Percentiles rank a stretch among this genome's conserved stretches.
Conservation (phyloP, 495 filamentous ascomycete species). For the Aspergillus hancockii region DNA sequence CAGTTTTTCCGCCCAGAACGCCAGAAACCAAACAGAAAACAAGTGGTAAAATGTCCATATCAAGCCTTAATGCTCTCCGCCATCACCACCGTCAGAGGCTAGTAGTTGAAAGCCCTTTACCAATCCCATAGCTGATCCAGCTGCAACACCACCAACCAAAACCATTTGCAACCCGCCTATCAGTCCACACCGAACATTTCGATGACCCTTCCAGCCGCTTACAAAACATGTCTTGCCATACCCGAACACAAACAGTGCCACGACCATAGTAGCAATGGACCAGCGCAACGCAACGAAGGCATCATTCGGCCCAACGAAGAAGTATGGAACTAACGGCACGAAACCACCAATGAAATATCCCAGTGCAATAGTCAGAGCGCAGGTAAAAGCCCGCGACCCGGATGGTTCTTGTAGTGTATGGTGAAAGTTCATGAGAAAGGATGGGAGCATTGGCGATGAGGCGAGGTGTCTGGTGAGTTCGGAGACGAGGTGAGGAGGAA, state of each 20-base stretch:
- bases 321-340: constrained; percentile 74
- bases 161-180: constrained; percentile 64
- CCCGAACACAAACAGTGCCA: constrained; percentile 73
- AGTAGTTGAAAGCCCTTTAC: constrained; percentile 56
- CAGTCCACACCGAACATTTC: constrained; percentile 42
- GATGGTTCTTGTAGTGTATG: constrained; percentile 54
- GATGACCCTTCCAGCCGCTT: constrained; percentile 36
- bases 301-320: constrained; percentile 60
- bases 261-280: constrained; percentile 68
- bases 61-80: not conserved
- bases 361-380: constrained; percentile 63
- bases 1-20: not conserved
- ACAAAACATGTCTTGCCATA: constrained; percentile 67
- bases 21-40: not conserved
- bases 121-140: constrained; percentile 64
- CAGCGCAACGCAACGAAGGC: constrained; percentile 63
- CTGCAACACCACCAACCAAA: constrained; percentile 63
- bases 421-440: constrained; percentile 61
- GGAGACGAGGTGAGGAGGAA: constrained; percentile 47
- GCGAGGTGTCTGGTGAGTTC: constrained; percentile 51
- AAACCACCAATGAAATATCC: constrained; percentile 77
- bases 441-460: constrained; percentile 47
- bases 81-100: constrained; percentile 16
- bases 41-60: not conserved
- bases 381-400: constrained; percentile 55